Base-by-base conservation (phyloP, 345 rosid genomes). In the Eucalyptus shirleyi region DNA sequence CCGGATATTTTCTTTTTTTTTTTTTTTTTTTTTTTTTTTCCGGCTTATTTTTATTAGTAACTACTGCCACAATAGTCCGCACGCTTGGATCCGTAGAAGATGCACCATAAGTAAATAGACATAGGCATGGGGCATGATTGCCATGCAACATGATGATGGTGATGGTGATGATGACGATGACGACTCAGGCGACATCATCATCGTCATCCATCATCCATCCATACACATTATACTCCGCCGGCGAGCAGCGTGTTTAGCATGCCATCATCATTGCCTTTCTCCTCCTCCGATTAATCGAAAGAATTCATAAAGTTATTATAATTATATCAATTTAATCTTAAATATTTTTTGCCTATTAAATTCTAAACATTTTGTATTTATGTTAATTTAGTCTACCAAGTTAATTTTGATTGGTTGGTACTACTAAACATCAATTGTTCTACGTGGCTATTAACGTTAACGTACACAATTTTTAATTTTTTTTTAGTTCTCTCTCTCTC, bases 341-440 rank as follows among this genome's bases (percentile, higher is more conserved):
- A 53, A 8, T 53, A 53, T 21, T 53, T 53, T 53, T 53, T 7
- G 1, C 11, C 11, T 53, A 53, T 21, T 53, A 21, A 19, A 53
- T 53, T 53, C 2, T 53, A 53, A 53, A 53, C 1, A 53, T 8
- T 53, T 21, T 8, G 1, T 53, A 21, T 0, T 53, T 53, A 8
- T 53, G 11, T 53, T 2, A 21, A 53, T 53, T 21, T 53, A 53
- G 0, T 19, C 5, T 2, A 53, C 1, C 4, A 1, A 53, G 4
- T 8, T 3, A 53, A 53, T 53, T 53, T 53, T 53, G 26, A 53
- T 53, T 53, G 26, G 2, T 21, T 2, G 1, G 2, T 0, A 0
- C 2, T 21, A 19, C 11, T 53, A 1, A 53, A 53, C 11, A 1
- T 0, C 1, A 53, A 2, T 53, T 2, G 2, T 53, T 53, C 11